Conservation (phyloP, 805 yeast genomes). For the Spathaspora arborariae region DNA sequence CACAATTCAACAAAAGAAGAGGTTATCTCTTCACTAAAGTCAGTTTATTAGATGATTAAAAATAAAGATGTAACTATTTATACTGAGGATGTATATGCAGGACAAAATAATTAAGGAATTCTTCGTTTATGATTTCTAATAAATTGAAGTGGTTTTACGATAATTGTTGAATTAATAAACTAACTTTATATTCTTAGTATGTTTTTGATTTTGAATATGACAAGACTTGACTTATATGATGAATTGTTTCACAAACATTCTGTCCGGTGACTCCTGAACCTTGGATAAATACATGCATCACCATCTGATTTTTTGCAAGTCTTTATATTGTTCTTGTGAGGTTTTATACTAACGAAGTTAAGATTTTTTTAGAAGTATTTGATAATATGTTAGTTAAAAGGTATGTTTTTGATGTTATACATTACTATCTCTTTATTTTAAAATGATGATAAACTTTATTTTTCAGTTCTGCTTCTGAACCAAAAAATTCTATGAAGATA, state of each 20-base stretch:
- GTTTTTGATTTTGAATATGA: neutral
- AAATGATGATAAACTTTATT: slow-evolving; percentile 57
- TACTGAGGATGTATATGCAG: slow-evolving; percentile 78
- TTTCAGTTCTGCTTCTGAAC: slow-evolving; percentile 99
- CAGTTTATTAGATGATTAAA: slow-evolving; percentile 20
- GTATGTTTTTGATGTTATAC: neutral
- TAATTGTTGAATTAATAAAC: neutral
- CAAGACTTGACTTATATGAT: slow-evolving; percentile 15
- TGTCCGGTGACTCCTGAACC: slow-evolving; percentile 70
- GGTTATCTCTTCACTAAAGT: neutral
- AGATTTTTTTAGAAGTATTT: neutral
- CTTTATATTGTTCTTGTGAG: neutral
- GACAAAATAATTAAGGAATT: slow-evolving; percentile 65
- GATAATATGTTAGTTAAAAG: neutral
- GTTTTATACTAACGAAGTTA: neutral
- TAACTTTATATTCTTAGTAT: slow-evolving; percentile 3
- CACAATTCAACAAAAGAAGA: neutral
- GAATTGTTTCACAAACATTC: slow-evolving; percentile 21
- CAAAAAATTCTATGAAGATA: slow-evolving; percentile 67
- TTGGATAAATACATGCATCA: slow-evolving; percentile 88
- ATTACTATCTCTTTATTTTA: slow-evolving; percentile 9
- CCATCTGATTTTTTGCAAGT: slow-evolving; percentile 68
- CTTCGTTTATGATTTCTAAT: slow-evolving; percentile 64
- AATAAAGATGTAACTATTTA: slow-evolving; percentile 24
- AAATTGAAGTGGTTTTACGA: neutral